Conservation (phyloP, 1,139 yeast genomes). For the Hansenula lynferdii region DNA sequence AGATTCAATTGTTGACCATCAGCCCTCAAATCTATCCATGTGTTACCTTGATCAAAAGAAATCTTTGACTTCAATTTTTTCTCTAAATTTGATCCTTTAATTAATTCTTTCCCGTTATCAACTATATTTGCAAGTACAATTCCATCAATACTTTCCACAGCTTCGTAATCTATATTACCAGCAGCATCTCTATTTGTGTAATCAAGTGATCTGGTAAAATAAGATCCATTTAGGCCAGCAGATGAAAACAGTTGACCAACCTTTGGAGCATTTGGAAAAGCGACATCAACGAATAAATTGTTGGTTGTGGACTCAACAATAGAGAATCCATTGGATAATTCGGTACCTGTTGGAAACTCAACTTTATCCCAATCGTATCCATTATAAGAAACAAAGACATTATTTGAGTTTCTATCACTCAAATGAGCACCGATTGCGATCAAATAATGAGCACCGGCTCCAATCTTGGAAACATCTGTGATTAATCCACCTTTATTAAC, state of each 20-base stretch:
- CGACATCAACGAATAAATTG: conserved; percentile 49
- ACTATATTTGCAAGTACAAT: conserved; percentile 52
- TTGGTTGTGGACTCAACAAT: conserved; percentile 52
- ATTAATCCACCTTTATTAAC: conserved; percentile 24
- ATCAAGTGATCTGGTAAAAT: conserved; percentile 43
- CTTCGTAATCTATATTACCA: conserved; percentile 38
- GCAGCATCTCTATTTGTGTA: conserved; percentile 35
- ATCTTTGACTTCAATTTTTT: conserved; percentile 33
- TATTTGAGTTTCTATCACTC: conserved; percentile 36
- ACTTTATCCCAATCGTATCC: conserved; percentile 46
- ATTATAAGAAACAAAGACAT: conserved; percentile 52
- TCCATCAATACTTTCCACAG: conserved; percentile 61
- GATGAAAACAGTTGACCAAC: conserved; percentile 49
- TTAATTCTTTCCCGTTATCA: conserved; percentile 19
- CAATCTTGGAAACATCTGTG: conserved; percentile 39
- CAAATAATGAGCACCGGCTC: conserved; percentile 46
- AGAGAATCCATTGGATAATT: conserved; percentile 30
- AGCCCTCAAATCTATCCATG: conserved; percentile 53
- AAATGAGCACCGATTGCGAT: conserved; percentile 41
- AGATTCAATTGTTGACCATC: conserved; percentile 27
- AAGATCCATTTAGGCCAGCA: conserved; percentile 52
- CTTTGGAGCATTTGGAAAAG: conserved; percentile 16
- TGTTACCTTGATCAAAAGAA: conserved; percentile 58
- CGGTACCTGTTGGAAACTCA: conserved; percentile 38
- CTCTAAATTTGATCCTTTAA: conserved; percentile 18